Conservation (phyloP, 257 asterid species). For the Phtheirospermum japonicum region DNA sequence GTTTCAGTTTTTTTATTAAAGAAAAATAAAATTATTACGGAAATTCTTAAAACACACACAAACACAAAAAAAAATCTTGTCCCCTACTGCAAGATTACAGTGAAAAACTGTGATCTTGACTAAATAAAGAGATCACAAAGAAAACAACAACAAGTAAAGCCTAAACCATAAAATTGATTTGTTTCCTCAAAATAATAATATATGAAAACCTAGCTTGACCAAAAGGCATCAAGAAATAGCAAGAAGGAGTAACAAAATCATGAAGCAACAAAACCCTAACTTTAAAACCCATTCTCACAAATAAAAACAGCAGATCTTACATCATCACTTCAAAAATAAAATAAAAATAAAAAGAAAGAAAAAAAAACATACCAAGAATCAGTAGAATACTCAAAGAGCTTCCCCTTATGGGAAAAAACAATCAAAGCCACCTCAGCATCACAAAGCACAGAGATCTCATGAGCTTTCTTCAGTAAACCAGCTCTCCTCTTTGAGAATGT, state of each 20-base stretch:
- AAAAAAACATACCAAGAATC: conserved; percentile 55
- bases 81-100: too few relatives aligned
- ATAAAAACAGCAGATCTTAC: not conserved
- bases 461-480: conserved; percentile 81
- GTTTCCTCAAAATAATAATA: too few relatives aligned
- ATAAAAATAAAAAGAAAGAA: not conserved
- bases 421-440: conserved; percentile 80
- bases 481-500: conserved; percentile 77
- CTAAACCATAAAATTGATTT: too few relatives aligned
- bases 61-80: too few relatives aligned
- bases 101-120: too few relatives aligned
- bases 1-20: not conserved
- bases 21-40: not conserved
- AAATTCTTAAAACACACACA: not conserved
- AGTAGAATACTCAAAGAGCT: conserved; percentile 68
- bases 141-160: too few relatives aligned
- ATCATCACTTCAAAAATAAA: not conserved
- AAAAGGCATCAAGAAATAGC: not conserved
- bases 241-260: not conserved
- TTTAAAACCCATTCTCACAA: not conserved
- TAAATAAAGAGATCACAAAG: too few relatives aligned
- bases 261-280: conserved; percentile 26
- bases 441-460: conserved; percentile 78
- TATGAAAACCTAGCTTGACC: not conserved
- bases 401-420: conserved; percentile 72